Percentiles rank a stretch among this genome's conserved stretches.
phyloP scores from a whole-genome alignment of 2,329 filamentous ascomycete genomes.

The Calonectria henricotiae region DNA sequence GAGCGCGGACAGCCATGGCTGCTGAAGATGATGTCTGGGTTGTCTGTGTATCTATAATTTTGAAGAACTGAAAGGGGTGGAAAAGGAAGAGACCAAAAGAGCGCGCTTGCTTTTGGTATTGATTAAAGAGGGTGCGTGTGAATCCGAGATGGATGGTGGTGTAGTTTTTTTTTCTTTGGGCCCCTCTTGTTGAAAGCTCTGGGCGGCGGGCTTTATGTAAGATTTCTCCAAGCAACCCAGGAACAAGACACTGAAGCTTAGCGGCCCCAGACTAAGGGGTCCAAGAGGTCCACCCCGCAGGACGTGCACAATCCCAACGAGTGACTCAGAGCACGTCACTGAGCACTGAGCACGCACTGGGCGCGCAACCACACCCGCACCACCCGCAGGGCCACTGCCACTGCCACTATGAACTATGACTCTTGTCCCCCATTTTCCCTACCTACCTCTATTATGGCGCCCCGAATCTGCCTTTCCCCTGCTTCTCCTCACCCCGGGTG shows the following conservation, averaged over 20 bases:
- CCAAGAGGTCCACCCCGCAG: constrained; percentile 18
- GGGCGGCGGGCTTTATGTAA: constrained; percentile 51
- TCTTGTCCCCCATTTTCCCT: constrained; percentile 21
- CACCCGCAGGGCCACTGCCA: neutral
- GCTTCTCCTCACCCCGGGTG: constrained; percentile 17
- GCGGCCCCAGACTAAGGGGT: constrained; percentile 25
- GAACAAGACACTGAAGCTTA: constrained; percentile 30
- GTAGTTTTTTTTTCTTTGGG: constrained; percentile 45
- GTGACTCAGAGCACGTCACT: constrained; percentile 27
- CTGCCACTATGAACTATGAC: constrained; percentile 2
- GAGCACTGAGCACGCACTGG: neutral
- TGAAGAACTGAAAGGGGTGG: neutral
- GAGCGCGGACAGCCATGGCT: constrained; percentile 78
- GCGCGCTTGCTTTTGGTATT: neutral
- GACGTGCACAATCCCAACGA: neutral
- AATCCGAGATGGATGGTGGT: constrained; percentile 34
- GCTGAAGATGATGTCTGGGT: constrained; percentile 43
- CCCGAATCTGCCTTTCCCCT: constrained; percentile 25
- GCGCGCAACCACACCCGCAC: neutral
- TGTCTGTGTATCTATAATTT: constrained; percentile 30
- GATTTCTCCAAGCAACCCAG: constrained; percentile 29
- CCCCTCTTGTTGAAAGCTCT: constrained; percentile 44
- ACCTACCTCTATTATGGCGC: too few species aligned
- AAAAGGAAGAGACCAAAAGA: neutral
- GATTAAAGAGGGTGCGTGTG: constrained; percentile 42